Evolutionary conservation across 1,284 basidiomycete genomes (phyloP).

Genomic region (Marasmius sp.): DNA sequence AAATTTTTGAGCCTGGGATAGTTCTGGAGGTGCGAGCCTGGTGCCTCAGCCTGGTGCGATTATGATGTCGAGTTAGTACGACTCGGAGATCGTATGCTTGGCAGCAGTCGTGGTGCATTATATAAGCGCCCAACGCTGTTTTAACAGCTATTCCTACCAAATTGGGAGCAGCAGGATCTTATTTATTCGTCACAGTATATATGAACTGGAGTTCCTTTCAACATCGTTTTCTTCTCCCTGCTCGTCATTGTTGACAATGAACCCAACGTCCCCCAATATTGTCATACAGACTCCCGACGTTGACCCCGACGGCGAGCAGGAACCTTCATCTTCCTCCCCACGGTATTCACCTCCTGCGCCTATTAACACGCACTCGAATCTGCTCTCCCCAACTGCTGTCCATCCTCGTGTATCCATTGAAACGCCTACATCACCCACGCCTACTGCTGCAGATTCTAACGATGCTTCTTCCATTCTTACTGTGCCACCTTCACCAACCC

Average conservation of each 20-base stretch:
- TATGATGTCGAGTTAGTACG: too few species aligned
- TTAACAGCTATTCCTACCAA: too few species aligned
- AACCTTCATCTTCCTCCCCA: not conserved
- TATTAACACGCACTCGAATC: not conserved
- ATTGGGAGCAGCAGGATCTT: too few species aligned
- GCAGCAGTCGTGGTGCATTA: too few species aligned
- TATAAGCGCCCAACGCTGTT: too few species aligned
- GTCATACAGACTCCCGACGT: constrained; percentile 1
- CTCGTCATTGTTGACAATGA: not conserved
- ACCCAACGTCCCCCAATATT: constrained; percentile 1
- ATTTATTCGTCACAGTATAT: too few species aligned
- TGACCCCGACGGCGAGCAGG: not conserved
- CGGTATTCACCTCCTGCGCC: not conserved
- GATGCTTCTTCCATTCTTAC: constrained; percentile 11
- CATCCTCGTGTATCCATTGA: not conserved
- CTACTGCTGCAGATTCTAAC: constrained; percentile 7
- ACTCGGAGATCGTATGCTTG: too few species aligned
- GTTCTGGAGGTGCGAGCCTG: too few species aligned
- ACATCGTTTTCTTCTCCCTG: not conserved
- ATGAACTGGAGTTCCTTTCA: not conserved
- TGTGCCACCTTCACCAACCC: constrained; percentile 34
- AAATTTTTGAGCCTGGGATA: too few species aligned
- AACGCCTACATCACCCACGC: constrained; percentile 7
- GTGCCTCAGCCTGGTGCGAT: too few species aligned
- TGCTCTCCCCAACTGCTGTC: constrained; percentile 1